Percentiles rank a stretch among this genome's conserved stretches.
Evolutionary conservation across 148 eudicot genomes (phyloP).

Genomic region (Fagopyrum homotropicum): DNA sequence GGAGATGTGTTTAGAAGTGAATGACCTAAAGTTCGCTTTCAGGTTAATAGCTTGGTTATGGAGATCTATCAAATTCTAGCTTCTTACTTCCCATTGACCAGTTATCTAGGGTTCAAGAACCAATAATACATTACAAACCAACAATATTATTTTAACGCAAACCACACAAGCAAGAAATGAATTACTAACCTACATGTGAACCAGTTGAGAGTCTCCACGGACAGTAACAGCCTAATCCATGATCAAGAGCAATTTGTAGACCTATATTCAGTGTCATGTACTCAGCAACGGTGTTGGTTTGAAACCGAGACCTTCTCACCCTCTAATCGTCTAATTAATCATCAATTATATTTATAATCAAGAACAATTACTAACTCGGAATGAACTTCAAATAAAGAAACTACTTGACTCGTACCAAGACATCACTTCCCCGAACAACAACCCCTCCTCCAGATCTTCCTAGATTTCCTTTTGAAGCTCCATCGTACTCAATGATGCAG

Average conservation of each 20-base stretch:
- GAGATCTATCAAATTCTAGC: slow-evolving; percentile 56
- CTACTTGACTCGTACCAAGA: slow-evolving; percentile 30
- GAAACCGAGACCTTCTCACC: slow-evolving; percentile 77
- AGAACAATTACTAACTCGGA: too few relatives aligned
- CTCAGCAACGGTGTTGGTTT: slow-evolving; percentile 79
- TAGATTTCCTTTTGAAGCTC: slow-evolving; percentile 94
- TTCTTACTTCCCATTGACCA: slow-evolving; percentile 70
- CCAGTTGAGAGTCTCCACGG: slow-evolving; percentile 58
- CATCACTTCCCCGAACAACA: slow-evolving; percentile 58
- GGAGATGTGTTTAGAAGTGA: slow-evolving; percentile 48
- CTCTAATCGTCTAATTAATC: slow-evolving; percentile 33
- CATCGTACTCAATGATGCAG: slow-evolving; percentile 76
- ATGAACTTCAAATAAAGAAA: too few relatives aligned
- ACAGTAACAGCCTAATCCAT: slow-evolving; percentile 48
- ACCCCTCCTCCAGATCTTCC: slow-evolving; percentile 87
- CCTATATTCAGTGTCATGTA: slow-evolving; percentile 72
- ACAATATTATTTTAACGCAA: neutral
- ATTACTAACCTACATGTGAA: slow-evolving; percentile 44
- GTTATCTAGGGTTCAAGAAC: slow-evolving; percentile 38
- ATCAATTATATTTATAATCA: neutral
- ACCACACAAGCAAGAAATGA: neutral
- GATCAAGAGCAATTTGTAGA: slow-evolving; percentile 48
- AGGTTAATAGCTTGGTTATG: slow-evolving; percentile 59
- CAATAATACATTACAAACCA: neutral
- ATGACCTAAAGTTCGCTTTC: slow-evolving; percentile 43